These are phyloP conservation scores for Gracilaria domingensis DNA, from an alignment of 23 red algal species.

Conservation along the genomic window DNA sequence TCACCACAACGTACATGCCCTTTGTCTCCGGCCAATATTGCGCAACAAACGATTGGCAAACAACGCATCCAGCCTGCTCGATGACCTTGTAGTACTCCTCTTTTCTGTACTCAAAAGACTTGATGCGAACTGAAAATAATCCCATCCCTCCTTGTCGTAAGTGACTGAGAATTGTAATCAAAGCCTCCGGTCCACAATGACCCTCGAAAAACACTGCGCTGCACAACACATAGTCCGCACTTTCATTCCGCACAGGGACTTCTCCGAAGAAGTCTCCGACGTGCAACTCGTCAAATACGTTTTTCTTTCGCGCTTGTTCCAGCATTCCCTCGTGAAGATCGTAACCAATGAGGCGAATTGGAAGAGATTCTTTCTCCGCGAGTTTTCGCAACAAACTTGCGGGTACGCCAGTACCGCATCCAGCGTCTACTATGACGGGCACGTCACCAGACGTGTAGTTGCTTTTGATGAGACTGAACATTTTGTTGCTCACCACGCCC, in stretches of 20 bases:
- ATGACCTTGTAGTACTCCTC: slow-evolving; percentile 2
- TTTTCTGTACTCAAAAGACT: background rate
- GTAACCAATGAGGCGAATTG: slow-evolving; percentile 15
- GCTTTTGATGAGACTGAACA: background rate
- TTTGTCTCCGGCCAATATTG: background rate
- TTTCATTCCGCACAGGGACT: background rate
- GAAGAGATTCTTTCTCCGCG: background rate
- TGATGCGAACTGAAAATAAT: background rate
- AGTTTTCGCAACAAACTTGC: background rate
- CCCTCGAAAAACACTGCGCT: background rate
- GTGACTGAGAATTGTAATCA: background rate
- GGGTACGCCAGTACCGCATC: slow-evolving; percentile 3
- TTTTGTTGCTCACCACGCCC: background rate
- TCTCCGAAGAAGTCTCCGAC: background rate
- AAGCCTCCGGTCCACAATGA: background rate
- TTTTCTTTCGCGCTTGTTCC: slow-evolving; percentile 1
- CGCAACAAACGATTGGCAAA: background rate
- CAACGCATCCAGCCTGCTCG: background rate
- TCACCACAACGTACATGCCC: slow-evolving; percentile 4
- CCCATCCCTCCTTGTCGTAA: background rate
- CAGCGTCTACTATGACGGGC: slow-evolving; percentile 10
- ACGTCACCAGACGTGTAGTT: background rate
- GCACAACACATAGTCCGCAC: background rate
- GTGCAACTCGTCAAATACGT: background rate
- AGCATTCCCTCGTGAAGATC: background rate